Percentiles rank a stretch among this genome's conserved stretches.
Evolutionary conservation across 768 basidiomycete genomes (phyloP).

Genomic region (Exsudoporus frostii): DNA sequence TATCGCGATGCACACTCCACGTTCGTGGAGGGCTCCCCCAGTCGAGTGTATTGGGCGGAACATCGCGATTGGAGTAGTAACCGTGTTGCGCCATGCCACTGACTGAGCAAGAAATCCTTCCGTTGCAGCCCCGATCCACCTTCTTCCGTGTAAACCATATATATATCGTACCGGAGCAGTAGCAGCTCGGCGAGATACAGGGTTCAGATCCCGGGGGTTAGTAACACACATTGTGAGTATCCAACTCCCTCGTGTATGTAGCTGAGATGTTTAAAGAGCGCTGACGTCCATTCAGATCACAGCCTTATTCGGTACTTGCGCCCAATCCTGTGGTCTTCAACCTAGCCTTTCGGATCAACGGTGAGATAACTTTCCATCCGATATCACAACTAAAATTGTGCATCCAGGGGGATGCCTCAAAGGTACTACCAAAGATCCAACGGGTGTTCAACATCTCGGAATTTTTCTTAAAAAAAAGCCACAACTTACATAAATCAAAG

Average conservation of each 20-base stretch:
- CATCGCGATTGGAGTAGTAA: slow-evolving; percentile 10
- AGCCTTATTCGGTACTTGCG: slow-evolving; percentile 7
- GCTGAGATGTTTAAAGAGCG: slow-evolving; percentile 1
- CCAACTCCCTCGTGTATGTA: slow-evolving; percentile 10
- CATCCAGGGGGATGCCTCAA: background rate
- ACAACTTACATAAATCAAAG: background rate
- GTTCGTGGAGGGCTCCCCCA: background rate
- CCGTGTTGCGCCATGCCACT: slow-evolving; percentile 6
- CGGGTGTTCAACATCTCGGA: background rate
- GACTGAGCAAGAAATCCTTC: slow-evolving; percentile 11
- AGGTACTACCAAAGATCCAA: background rate
- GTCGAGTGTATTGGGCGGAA: slow-evolving; percentile 10
- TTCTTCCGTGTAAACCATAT: slow-evolving; percentile 15
- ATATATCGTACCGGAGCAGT: slow-evolving; percentile 1
- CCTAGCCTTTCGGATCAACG: slow-evolving; percentile 3
- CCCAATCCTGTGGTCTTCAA: slow-evolving; percentile 2
- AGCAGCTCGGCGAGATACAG: slow-evolving; percentile 17
- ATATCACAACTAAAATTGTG: slow-evolving; percentile 25
- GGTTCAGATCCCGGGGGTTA: slow-evolving; percentile 17
- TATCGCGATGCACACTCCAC: slow-evolving; percentile 8
- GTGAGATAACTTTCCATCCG: slow-evolving; percentile 5
- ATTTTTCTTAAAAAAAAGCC: background rate
- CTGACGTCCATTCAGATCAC: slow-evolving; percentile 11
- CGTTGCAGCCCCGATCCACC: slow-evolving; percentile 10
- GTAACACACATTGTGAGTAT: slow-evolving; percentile 7